Evolutionary conservation across 345 rosid species (phyloP).

Genomic region (Eucalyptus polyanthemos): DNA sequence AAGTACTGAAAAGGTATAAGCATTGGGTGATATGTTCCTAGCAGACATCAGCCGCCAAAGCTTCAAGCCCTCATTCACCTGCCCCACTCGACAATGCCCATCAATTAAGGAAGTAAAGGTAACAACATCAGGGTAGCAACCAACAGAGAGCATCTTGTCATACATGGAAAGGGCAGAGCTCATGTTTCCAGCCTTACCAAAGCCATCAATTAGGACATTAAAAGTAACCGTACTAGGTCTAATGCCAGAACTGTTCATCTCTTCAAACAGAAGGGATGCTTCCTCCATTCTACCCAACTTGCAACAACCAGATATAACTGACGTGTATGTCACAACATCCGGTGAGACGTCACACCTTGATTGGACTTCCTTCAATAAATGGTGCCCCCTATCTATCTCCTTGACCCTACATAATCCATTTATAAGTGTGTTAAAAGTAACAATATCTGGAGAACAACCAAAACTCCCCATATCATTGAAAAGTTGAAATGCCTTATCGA

Average conservation of each 20-base stretch:
- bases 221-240: conserved; percentile 54
- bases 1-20: conserved; percentile 55
- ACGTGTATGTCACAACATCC: conserved; percentile 60
- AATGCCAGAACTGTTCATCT: conserved; percentile 43
- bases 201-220: conserved; percentile 77
- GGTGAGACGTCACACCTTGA: conserved; percentile 22
- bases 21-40: conserved; percentile 48
- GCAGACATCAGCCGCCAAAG: conserved; percentile 55
- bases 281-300: conserved; percentile 54
- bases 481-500: conserved; percentile 37
- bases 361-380: conserved; percentile 34
- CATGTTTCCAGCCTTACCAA: conserved; percentile 56
- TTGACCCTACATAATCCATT: conserved; percentile 51
- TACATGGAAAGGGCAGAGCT: conserved; percentile 27
- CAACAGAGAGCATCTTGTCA: conserved; percentile 36
- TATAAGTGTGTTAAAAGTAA: conserved; percentile 72
- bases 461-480: conserved; percentile 41
- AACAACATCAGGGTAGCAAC: conserved; percentile 57
- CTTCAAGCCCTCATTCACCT: conserved; percentile 46
- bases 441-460: conserved; percentile 51
- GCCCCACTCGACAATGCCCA: conserved; percentile 76
- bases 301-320: conserved; percentile 65
- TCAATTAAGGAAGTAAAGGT: conserved; percentile 78
- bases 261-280: conserved; percentile 43
- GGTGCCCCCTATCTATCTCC: conserved; percentile 39